phyloP scores from a whole-genome alignment of 2,329 filamentous ascomycete genomes.

The Microcyclospora tardicrescens region DNA sequence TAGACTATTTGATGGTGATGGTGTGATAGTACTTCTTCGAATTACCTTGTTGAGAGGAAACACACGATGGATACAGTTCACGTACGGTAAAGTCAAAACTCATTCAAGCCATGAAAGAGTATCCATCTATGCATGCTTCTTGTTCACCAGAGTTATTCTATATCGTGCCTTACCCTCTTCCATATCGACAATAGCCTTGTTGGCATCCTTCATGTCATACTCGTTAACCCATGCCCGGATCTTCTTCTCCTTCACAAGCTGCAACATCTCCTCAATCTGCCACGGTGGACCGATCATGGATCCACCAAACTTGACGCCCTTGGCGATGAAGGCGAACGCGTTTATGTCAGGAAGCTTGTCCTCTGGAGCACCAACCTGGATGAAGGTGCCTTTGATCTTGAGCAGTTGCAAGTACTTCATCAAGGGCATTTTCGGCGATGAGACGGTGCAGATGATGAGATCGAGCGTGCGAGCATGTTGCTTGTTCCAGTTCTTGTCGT shows the following conservation, averaged over 20 bases:
- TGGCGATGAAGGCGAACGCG: conserved; percentile 46
- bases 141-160: conserved; percentile 26
- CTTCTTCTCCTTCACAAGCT: conserved; percentile 45
- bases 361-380: conserved; percentile 57
- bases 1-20: no score
- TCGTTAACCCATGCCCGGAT: conserved; percentile 51
- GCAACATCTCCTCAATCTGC: conserved; percentile 50
- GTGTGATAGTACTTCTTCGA: no score
- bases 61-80: no score
- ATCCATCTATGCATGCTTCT: conserved; percentile 7
- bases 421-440: conserved; percentile 49
- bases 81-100: no score
- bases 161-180: conserved; percentile 41
- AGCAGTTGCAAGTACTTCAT: conserved; percentile 49
- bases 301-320: conserved; percentile 36
- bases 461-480: conserved; percentile 41
- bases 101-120: no score
- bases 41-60: no score
- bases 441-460: conserved; percentile 48
- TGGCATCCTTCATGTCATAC: conserved; percentile 45
- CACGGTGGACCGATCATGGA: conserved; percentile 39
- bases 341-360: conserved; percentile 40
- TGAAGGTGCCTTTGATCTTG: conserved; percentile 45
- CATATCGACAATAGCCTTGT: conserved; percentile 45
- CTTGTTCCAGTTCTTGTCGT: conserved; percentile 45